A percentile compares a stretch with the other conserved stretches of the same genome.
Evolutionary conservation across 257 asterid genomes (phyloP).

Genomic region (Solanum ossicruentum): DNA sequence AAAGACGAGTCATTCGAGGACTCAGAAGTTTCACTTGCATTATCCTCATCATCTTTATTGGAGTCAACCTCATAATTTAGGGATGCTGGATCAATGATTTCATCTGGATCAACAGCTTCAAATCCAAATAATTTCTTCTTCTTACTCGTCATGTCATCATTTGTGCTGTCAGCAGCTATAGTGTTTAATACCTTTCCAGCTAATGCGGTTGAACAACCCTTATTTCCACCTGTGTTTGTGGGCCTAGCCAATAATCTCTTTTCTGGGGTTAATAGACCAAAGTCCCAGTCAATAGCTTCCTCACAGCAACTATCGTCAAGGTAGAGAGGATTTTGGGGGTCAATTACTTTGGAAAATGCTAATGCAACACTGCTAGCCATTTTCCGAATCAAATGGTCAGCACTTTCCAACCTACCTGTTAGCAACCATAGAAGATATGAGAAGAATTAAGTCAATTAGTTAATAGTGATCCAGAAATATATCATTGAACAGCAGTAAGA

Average conservation of each 20-base stretch:
- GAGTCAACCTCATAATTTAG: constrained; percentile 26
- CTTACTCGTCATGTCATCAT: constrained; percentile 10
- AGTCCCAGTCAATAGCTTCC: constrained; percentile 80
- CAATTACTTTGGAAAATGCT: constrained; percentile 71
- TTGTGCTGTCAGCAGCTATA: constrained; percentile 15
- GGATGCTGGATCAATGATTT: constrained; percentile 71
- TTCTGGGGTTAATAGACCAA: constrained; percentile 38
- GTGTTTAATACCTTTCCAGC: constrained; percentile 19
- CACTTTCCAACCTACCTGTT: constrained; percentile 90
- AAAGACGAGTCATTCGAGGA: constrained; percentile 48
- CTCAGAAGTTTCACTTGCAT: constrained; percentile 64
- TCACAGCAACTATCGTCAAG: constrained; percentile 68
- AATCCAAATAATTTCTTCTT: constrained; percentile 26
- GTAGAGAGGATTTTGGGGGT: constrained; percentile 85
- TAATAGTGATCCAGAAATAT: background rate
- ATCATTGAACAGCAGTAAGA: constrained; percentile 1
- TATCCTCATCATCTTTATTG: constrained; percentile 44
- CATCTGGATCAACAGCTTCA: constrained; percentile 68
- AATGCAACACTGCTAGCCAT: constrained; percentile 93
- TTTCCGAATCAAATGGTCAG: constrained; percentile 68
- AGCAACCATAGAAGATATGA: constrained; percentile 8
- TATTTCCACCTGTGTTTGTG: constrained; percentile 16
- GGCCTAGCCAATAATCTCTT: constrained; percentile 13
- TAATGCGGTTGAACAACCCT: constrained; percentile 7
- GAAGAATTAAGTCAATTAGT: background rate